phyloP scores from a whole-genome alignment of 2,329 filamentous ascomycete genomes.

The Lecanicillium sp. region DNA sequence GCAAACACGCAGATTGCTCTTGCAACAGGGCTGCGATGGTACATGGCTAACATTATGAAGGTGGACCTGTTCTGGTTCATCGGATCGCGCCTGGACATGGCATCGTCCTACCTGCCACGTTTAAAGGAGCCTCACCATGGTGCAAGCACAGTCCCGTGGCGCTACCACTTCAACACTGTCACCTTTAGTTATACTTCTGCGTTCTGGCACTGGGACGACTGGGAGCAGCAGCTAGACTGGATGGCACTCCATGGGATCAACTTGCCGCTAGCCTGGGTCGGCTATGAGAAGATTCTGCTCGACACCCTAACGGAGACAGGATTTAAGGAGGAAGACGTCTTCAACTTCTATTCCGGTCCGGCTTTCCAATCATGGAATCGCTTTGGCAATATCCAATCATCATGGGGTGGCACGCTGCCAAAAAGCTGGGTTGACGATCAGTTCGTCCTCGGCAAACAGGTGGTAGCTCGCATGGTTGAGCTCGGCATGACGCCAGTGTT shows the following conservation, averaged over 20 bases:
- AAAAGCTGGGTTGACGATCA: conserved; percentile 37
- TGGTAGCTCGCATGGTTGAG: conserved; percentile 40
- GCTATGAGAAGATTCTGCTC: conserved; percentile 40
- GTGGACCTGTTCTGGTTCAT: too few relatives aligned
- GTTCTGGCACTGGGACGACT: conserved; percentile 35
- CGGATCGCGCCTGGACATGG: not conserved
- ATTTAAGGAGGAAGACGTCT: conserved; percentile 34
- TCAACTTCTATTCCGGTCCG: conserved; percentile 38
- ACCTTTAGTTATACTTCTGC: conserved; percentile 4
- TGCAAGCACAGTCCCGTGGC: conserved; percentile 11
- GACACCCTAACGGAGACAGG: conserved; percentile 39
- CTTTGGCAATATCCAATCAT: conserved; percentile 44
- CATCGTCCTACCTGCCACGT: too few relatives aligned
- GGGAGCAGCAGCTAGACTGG: conserved; percentile 45
- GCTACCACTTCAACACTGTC: conserved; percentile 40
- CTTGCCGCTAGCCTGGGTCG: conserved; percentile 43
- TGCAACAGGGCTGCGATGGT: too few relatives aligned
- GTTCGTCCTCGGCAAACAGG: conserved; percentile 38
- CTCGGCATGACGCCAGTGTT: conserved; percentile 45
- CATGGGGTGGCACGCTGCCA: conserved; percentile 37
- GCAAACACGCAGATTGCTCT: too few relatives aligned
- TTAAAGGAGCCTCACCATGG: too few relatives aligned
- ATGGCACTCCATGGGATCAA: conserved; percentile 42
- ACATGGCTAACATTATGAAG: too few relatives aligned
- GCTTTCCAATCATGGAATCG: conserved; percentile 46